These are phyloP conservation scores for Ustilago esculenta DNA, from an alignment of 1,284 basidiomycete species.

Conservation along the genomic window DNA sequence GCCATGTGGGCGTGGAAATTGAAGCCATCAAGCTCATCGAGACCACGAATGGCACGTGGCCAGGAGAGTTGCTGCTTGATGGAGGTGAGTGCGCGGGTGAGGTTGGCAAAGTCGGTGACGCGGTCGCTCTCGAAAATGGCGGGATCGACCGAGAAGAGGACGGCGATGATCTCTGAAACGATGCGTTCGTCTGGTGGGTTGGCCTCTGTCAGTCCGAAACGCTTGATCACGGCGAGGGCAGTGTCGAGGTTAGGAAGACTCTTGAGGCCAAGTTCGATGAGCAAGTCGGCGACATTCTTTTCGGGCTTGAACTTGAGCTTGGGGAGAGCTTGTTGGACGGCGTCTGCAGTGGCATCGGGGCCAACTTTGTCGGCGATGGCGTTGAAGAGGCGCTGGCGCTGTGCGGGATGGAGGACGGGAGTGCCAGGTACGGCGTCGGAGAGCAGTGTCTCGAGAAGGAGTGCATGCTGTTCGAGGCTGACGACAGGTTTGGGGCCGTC, in stretches of 20 bases:
- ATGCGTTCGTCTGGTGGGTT: constrained; percentile 49
- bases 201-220: constrained; percentile 49
- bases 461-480: constrained; percentile 79
- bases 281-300: constrained; percentile 50
- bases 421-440: constrained; percentile 50
- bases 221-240: constrained; percentile 50
- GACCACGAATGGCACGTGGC: constrained; percentile 67
- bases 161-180: constrained; percentile 56
- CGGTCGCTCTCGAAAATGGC: constrained; percentile 40
- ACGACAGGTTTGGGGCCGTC: constrained; percentile 78
- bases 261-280: constrained; percentile 56
- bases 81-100: constrained; percentile 34
- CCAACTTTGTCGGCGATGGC: constrained; percentile 62
- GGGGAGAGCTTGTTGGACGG: constrained; percentile 60
- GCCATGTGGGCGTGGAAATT: constrained; percentile 64
- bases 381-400: constrained; percentile 56
- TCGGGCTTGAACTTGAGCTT: constrained; percentile 51
- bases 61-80: constrained; percentile 49
- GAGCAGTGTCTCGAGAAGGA: constrained; percentile 72
- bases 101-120: constrained; percentile 45
- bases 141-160: constrained; percentile 51
- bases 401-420: constrained; percentile 50
- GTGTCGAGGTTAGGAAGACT: constrained; percentile 47
- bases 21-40: constrained; percentile 68
- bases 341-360: constrained; percentile 57